phyloP scores from a whole-genome alignment of 371 early-diverging fungal genomes.

The Dichotomocladium elegans region DNA sequence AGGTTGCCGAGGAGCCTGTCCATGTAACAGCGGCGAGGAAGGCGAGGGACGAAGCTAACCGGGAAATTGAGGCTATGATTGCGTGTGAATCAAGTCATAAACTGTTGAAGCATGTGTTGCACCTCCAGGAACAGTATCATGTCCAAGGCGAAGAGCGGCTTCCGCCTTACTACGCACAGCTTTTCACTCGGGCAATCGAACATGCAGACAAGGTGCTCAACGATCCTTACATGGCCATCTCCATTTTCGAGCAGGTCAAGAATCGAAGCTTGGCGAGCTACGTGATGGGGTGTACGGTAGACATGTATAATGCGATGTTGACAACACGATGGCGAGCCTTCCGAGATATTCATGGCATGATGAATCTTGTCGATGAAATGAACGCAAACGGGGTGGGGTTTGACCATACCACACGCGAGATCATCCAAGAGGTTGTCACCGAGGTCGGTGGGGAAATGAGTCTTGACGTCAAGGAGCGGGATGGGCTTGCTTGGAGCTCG shows the following conservation, averaged over 20 bases:
- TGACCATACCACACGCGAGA: constrained; percentile 22
- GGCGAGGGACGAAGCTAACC: constrained; percentile 9
- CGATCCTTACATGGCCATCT: constrained; percentile 44
- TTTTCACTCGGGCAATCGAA: constrained; percentile 28
- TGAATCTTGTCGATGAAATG: constrained; percentile 41
- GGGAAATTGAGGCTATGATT: constrained; percentile 2
- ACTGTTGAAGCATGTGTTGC: constrained; percentile 8
- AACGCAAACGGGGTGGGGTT: constrained; percentile 28
- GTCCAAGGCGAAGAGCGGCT: constrained; percentile 3
- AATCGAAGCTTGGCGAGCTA: constrained; percentile 31
- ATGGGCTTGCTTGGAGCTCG: constrained; percentile 24
- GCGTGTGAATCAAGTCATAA: constrained; percentile 9
- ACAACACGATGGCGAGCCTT: constrained; percentile 30
- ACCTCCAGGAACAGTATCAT: not conserved
- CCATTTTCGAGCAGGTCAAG: constrained; percentile 45
- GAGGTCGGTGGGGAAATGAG: constrained; percentile 24
- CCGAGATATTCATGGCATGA: constrained; percentile 38
- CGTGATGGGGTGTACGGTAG: constrained; percentile 34
- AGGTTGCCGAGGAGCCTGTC: not conserved
- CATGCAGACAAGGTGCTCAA: constrained; percentile 19
- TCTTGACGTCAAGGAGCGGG: not conserved
- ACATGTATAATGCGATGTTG: constrained; percentile 34
- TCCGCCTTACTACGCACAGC: constrained; percentile 26
- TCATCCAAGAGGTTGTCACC: constrained; percentile 15
- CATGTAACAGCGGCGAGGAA: not conserved